Evolutionary conservation across 2,329 filamentous ascomycete genomes (phyloP).

Genomic region (Colletotrichum phormii): DNA sequence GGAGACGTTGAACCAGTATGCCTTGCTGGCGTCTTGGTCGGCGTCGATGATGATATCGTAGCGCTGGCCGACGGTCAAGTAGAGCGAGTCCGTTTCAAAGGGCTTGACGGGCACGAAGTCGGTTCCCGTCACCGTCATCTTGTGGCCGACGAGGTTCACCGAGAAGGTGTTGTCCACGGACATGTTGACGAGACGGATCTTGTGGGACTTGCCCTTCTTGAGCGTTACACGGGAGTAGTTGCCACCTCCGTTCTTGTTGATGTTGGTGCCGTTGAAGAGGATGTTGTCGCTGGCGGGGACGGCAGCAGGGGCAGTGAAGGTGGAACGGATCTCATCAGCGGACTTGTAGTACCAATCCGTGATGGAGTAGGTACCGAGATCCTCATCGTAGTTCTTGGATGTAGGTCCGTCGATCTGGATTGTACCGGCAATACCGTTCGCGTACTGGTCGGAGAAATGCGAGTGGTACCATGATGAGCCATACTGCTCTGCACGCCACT

Average conservation of each 20-base stretch:
- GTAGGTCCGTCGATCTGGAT: constrained; percentile 63
- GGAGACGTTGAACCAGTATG: constrained; percentile 52
- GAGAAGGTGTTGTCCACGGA: constrained; percentile 62
- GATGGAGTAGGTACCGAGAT: constrained; percentile 66
- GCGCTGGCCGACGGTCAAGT: constrained; percentile 69
- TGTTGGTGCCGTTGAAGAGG: constrained; percentile 56
- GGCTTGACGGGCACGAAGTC: constrained; percentile 73
- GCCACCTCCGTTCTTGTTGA: constrained; percentile 43
- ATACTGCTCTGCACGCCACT: constrained; percentile 52
- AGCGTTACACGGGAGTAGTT: constrained; percentile 61
- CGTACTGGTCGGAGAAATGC: constrained; percentile 63
- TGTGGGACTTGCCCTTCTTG: constrained; percentile 63
- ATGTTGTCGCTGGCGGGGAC: constrained; percentile 49
- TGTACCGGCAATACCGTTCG: constrained; percentile 62
- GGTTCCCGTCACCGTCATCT: constrained; percentile 72
- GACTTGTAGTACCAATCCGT: constrained; percentile 63
- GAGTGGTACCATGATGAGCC: constrained; percentile 54
- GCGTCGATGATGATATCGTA: constrained; percentile 52
- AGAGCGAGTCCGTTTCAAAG: constrained; percentile 71
- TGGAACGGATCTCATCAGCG: constrained; percentile 43
- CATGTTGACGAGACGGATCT: constrained; percentile 70
- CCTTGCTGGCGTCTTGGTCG: constrained; percentile 39
- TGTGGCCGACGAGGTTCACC: constrained; percentile 71
- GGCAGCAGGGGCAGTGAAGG: constrained; percentile 36
- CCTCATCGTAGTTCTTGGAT: constrained; percentile 65